Evolutionary conservation across 2,329 filamentous ascomycete species (phyloP), one percentile per base, ranked within the genome.

Genomic region (Colletotrichum simmondsii): DNA sequence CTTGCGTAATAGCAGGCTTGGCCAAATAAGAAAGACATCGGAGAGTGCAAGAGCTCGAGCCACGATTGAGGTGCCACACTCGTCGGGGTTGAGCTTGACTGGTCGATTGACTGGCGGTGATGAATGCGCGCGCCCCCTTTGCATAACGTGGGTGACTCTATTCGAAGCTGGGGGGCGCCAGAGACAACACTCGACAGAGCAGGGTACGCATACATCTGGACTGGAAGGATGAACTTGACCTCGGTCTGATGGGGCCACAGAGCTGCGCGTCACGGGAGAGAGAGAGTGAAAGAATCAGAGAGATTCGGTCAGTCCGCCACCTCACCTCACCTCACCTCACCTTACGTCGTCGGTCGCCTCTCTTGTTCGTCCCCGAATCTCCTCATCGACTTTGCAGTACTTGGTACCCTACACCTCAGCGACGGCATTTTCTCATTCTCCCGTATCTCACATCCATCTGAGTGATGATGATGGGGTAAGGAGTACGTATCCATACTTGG

Each of bases 221-320:
- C 42, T 42, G 24, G 22, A 53, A 16, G 22, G 30, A 12, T 24
- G 42, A 7, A 7, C 42, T 49, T 49, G 42, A 49, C 42, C 19
- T 49, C 42, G 42, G 19, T 54, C 11, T 37, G 30, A 54, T 64
- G 19, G 24, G 49, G 22, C 22, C 46, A 30, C 37, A 26, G 22
- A 49, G 6, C n/a, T 35, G 46, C 49, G 46, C 32, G 61, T 64
- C 49, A 32, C n/a, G 42, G 60, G 32, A 12, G 32, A 35, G 32
- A 35, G 32, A 32, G 30, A 32, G 32, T 54, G 59, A 56, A 46
- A 52, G 32, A 57, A 53, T 26, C 54, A 60, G 60, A 56, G 53
- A 42, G 46, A 61, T 42, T 52, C 67, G 61, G 67, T 65, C 46
- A 58, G 66, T 54, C 42, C 28, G 56, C 65, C 56, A 62, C 68